Evolutionary conservation across 2,329 filamentous ascomycete species (phyloP).

Genomic region (Aspergillus tubingensis): DNA sequence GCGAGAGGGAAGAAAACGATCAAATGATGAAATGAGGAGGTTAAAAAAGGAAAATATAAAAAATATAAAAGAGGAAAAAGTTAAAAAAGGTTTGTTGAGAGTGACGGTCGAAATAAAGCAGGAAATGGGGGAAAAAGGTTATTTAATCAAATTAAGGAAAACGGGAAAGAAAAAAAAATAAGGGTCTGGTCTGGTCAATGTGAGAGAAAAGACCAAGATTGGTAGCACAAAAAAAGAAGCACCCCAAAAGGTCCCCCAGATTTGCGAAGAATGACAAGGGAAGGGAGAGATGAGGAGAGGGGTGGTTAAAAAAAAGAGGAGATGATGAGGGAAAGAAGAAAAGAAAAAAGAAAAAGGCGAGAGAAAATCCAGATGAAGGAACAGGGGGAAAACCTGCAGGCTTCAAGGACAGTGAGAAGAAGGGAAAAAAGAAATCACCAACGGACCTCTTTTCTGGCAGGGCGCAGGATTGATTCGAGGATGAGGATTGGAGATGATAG

Average conservation of each 20-base stretch:
- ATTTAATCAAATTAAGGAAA: constrained; percentile 18
- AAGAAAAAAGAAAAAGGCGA: neutral
- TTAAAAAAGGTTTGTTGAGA: constrained; percentile 6
- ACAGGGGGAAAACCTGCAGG: constrained; percentile 4
- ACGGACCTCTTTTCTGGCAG: neutral
- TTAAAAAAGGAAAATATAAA: neutral
- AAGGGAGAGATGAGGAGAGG: neutral
- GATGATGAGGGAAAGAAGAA: constrained; percentile 15
- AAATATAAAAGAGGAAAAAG: no score
- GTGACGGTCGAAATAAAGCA: constrained; percentile 6
- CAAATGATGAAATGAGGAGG: neutral
- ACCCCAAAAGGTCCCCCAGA: constrained; percentile 2
- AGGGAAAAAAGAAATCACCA: constrained; percentile 8
- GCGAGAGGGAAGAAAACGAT: neutral
- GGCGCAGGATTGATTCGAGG: neutral
- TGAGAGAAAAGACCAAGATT: constrained; percentile 1
- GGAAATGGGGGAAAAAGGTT: constrained; percentile 10
- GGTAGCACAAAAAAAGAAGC: constrained; percentile 10
- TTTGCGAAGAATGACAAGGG: neutral
- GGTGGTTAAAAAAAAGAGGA: constrained; percentile 15
- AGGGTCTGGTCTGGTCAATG: constrained; percentile 7
- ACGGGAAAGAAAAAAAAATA: constrained; percentile 17
- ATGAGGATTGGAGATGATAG: constrained; percentile 18
- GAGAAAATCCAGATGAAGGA: constrained; percentile 5
- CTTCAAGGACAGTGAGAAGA: constrained; percentile 1